Evolutionary conservation across 768 basidiomycete species (phyloP).

Genomic region (Mycena vitilis): DNA sequence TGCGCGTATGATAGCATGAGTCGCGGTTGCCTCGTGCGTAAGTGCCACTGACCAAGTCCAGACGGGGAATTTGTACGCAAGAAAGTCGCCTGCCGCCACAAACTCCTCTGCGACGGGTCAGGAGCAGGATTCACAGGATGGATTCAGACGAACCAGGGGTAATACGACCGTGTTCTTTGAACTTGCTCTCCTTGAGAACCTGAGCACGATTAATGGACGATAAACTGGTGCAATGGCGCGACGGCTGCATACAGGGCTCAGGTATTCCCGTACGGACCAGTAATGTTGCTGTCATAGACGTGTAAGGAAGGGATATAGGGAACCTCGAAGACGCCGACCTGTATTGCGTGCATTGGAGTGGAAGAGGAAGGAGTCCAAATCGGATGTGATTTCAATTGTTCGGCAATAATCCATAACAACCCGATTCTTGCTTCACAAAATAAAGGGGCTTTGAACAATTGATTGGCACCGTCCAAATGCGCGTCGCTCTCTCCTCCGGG

Average conservation of each 20-base stretch:
- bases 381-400: background rate
- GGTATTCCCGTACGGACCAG: slow-evolving; percentile 94
- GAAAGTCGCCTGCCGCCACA: slow-evolving; percentile 96
- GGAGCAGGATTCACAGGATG: background rate
- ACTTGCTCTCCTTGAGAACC: slow-evolving; percentile 98
- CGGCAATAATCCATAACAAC: background rate
- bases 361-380: slow-evolving; percentile 7
- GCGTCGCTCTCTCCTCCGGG: no score
- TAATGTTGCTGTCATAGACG: slow-evolving; percentile 77
- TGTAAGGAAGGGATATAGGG: slow-evolving; percentile 26
- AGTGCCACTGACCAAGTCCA: slow-evolving; percentile 86
- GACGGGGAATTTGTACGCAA: slow-evolving; percentile 97
- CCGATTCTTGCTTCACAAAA: background rate
- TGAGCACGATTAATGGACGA: slow-evolving; percentile 51
- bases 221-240: background rate
- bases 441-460: background rate
- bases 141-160: slow-evolving; percentile 77
- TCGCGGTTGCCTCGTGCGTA: slow-evolving; percentile 23
- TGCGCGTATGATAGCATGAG: slow-evolving; percentile 17
- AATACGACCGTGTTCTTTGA: slow-evolving; percentile 98
- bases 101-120: slow-evolving; percentile 81
- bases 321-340: slow-evolving; percentile 29
- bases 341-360: slow-evolving; percentile 39
- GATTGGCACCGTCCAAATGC: background rate
- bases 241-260: slow-evolving; percentile 76